Evolutionary conservation across 495 filamentous ascomycete species (phyloP).

Genomic region (Polyplosphaeria fusca): DNA sequence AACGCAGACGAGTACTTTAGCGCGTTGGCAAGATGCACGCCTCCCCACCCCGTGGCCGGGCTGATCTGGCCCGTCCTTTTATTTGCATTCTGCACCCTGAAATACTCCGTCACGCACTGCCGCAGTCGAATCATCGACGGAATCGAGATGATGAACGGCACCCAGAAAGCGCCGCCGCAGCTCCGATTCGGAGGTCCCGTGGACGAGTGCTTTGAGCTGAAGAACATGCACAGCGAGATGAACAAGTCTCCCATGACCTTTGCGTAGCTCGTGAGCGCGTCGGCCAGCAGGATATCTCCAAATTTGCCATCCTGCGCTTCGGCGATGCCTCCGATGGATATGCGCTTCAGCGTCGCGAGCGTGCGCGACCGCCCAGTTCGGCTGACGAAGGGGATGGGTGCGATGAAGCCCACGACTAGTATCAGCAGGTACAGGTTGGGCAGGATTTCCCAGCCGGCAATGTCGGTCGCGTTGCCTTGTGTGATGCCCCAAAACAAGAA

Average conservation of each 20-base stretch:
- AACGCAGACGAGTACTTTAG: constrained; percentile 89
- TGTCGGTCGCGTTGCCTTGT: constrained; percentile 59
- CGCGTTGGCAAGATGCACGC: constrained; percentile 87
- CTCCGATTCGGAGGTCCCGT: constrained; percentile 76
- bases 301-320: constrained; percentile 82
- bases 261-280: constrained; percentile 90
- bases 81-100: constrained; percentile 59
- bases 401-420: constrained; percentile 63
- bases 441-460: constrained; percentile 73
- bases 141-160: constrained; percentile 75
- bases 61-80: constrained; percentile 34
- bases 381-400: constrained; percentile 69
- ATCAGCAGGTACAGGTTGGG: constrained; percentile 75
- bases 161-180: constrained; percentile 70
- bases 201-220: constrained; percentile 61
- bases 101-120: constrained; percentile 87
- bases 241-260: constrained; percentile 89
- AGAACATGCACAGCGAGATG: constrained; percentile 85
- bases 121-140: constrained; percentile 83
- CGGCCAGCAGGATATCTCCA: constrained; percentile 88
- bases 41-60: constrained; percentile 59
- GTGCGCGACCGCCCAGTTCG: constrained; percentile 72
- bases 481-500: constrained; percentile 80
- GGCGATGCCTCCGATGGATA: constrained; percentile 76
- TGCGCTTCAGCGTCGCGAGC: constrained; percentile 65